phyloP scores from a whole-genome alignment of 768 basidiomycete genomes.

The Tylopilus cervinicoccineus region DNA sequence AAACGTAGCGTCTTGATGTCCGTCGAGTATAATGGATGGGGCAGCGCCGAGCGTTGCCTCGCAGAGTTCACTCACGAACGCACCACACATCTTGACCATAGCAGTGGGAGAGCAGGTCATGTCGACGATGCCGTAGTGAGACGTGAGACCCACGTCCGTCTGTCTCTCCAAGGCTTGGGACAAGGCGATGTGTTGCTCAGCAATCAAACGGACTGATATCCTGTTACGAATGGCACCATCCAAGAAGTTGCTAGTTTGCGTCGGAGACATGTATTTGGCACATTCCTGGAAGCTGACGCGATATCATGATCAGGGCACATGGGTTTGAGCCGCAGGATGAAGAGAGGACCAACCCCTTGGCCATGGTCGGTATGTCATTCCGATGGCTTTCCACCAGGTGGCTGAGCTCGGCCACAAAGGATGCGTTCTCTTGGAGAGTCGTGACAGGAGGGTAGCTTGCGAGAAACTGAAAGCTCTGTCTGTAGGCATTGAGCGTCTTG shows the following conservation, averaged over 20 bases:
- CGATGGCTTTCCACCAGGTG: conserved; percentile 72
- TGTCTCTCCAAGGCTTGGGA: conserved; percentile 59
- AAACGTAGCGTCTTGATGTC: conserved; percentile 66
- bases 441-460: conserved; percentile 63
- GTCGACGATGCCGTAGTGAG: conserved; percentile 71
- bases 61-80: conserved; percentile 82
- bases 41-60: conserved; percentile 76
- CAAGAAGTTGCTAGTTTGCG: conserved; percentile 75
- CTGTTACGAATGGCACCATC: conserved; percentile 83
- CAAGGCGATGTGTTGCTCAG: conserved; percentile 87
- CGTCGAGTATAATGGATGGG: conserved; percentile 68
- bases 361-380: conserved; percentile 88
- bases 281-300: conserved; percentile 76
- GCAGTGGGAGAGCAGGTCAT: conserved; percentile 63
- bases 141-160: conserved; percentile 25
- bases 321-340: neutral
- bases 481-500: conserved; percentile 62
- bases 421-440: conserved; percentile 63
- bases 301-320: neutral
- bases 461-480: conserved; percentile 65
- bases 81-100: conserved; percentile 76
- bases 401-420: conserved; percentile 65
- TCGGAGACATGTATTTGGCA: conserved; percentile 74
- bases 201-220: conserved; percentile 83
- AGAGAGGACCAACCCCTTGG: conserved; percentile 66